phyloP scores from a whole-genome alignment of 1,284 basidiomycete genomes.

The Coniferiporia sulphurascens region DNA sequence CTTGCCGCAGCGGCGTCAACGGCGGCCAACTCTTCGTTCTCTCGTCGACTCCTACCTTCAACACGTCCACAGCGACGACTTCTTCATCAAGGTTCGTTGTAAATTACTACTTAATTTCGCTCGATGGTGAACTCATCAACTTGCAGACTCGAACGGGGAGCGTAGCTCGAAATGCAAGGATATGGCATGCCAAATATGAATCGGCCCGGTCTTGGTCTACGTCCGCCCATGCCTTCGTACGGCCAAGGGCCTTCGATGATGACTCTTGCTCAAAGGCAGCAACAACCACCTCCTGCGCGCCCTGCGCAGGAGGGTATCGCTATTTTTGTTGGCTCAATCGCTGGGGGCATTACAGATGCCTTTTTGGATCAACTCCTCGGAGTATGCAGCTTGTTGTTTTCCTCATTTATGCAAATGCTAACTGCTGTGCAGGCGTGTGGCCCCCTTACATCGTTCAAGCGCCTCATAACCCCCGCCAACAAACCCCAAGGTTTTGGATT shows the following conservation, averaged over 20 bases:
- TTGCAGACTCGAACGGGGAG: not conserved
- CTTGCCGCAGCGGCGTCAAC: no score
- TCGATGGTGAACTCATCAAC: not conserved
- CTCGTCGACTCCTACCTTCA: no score
- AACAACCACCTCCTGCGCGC: conserved; percentile 48
- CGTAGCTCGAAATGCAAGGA: not conserved
- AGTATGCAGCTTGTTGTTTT: conserved; percentile 43
- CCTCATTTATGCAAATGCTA: not conserved
- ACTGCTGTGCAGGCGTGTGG: conserved; percentile 70
- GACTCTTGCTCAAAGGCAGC: conserved; percentile 79
- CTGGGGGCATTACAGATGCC: conserved; percentile 81
- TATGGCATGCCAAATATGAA: conserved; percentile 33
- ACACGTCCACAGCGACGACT: no score
- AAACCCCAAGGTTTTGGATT: conserved; percentile 96
- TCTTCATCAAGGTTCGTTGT: no score
- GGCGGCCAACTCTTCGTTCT: no score
- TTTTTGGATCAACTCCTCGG: conserved; percentile 75
- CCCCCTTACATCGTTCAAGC: conserved; percentile 81
- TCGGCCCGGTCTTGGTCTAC: conserved; percentile 78
- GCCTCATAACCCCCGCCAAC: conserved; percentile 82
- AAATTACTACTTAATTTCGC: no score
- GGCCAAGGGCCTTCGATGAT: conserved; percentile 84
- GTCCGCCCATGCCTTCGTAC: conserved; percentile 76
- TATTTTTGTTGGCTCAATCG: conserved; percentile 93
- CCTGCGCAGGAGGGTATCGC: conserved; percentile 52